Percentiles rank a stretch among this genome's conserved stretches.
Conservation (phyloP, 163 green algal species). For the Smithsoniella earleae region DNA sequence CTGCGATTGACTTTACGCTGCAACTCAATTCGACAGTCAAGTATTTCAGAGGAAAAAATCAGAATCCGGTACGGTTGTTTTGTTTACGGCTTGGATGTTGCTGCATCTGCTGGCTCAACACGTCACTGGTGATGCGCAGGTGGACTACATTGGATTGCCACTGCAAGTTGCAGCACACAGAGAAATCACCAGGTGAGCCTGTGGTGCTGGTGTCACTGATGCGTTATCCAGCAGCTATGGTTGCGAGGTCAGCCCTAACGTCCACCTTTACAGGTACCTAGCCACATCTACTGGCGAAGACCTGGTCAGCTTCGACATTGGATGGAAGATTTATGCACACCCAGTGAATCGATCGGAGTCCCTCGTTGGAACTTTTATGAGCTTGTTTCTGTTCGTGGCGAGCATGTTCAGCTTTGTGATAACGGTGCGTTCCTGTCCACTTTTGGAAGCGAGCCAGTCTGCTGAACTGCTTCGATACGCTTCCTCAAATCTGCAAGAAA, state of each 20-base stretch:
- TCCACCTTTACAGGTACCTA: not conserved
- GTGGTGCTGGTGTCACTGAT: not conserved
- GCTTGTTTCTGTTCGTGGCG: constrained; percentile 73
- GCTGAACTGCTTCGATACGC: not conserved
- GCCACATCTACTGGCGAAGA: not conserved
- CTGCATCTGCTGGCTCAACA: no score
- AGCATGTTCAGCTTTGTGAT: constrained; percentile 79
- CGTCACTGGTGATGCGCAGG: constrained; percentile 51
- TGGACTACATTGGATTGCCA: constrained; percentile 44
- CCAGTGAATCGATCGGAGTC: constrained; percentile 44
- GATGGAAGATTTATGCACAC: constrained; percentile 45
- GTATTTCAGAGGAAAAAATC: constrained; percentile 67
- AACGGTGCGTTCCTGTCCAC: constrained; percentile 31
- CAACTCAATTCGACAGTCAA: constrained; percentile 67
- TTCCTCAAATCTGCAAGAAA: no score
- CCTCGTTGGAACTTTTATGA: constrained; percentile 49
- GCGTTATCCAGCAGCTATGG: no score
- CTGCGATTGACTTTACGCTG: constrained; percentile 52
- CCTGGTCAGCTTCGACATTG: constrained; percentile 31
- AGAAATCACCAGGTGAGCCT: constrained; percentile 46
- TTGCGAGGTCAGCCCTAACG: no score
- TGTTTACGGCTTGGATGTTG: no score
- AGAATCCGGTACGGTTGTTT: constrained; percentile 71
- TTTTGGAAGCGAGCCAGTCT: no score
- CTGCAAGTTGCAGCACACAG: constrained; percentile 65